Evolutionary conservation across 2,329 filamentous ascomycete genomes (phyloP).

Genomic region (Aurifilum marmelostoma): DNA sequence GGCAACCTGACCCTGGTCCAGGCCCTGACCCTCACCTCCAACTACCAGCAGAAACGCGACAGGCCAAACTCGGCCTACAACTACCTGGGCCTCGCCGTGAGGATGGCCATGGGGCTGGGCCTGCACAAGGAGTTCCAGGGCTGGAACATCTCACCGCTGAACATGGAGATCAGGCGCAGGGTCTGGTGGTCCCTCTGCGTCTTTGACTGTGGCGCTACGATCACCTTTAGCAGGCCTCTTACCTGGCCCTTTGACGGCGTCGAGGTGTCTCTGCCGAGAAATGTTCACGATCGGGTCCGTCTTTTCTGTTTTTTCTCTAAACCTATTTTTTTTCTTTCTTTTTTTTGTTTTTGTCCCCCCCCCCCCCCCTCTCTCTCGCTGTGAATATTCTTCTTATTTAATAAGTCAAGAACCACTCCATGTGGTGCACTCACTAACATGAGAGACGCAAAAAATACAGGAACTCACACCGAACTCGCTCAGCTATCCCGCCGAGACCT

Average conservation of each 20-base stretch:
- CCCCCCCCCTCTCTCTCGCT: neutral
- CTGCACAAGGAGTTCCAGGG: conserved; percentile 49
- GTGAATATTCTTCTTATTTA: too few relatives aligned
- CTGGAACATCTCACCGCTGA: conserved; percentile 38
- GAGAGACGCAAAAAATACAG: conserved; percentile 4
- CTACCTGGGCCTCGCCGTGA: conserved; percentile 50
- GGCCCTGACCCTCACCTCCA: conserved; percentile 38
- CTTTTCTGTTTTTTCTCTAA: too few relatives aligned
- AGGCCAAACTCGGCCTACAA: conserved; percentile 56
- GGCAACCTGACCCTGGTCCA: conserved; percentile 38
- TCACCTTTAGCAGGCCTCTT: conserved; percentile 37
- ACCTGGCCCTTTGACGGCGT: conserved; percentile 34
- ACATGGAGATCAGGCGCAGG: conserved; percentile 42
- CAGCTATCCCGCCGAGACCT: conserved; percentile 40
- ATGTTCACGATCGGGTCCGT: conserved; percentile 33
- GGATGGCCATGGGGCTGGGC: conserved; percentile 53
- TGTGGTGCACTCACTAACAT: neutral
- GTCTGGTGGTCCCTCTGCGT: conserved; percentile 46
- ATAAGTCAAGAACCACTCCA: neutral
- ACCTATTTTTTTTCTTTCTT: too few relatives aligned
- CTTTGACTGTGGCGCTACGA: conserved; percentile 49
- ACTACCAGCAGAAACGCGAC: conserved; percentile 50
- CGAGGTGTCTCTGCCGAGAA: conserved; percentile 33
- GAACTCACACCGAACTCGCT: conserved; percentile 41
- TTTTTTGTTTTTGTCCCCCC: too few relatives aligned